A percentile compares a stretch with the other conserved stretches of the same genome.
phyloP scores from a whole-genome alignment of 1,139 yeast species.

The Tardiomyces blankii region DNA sequence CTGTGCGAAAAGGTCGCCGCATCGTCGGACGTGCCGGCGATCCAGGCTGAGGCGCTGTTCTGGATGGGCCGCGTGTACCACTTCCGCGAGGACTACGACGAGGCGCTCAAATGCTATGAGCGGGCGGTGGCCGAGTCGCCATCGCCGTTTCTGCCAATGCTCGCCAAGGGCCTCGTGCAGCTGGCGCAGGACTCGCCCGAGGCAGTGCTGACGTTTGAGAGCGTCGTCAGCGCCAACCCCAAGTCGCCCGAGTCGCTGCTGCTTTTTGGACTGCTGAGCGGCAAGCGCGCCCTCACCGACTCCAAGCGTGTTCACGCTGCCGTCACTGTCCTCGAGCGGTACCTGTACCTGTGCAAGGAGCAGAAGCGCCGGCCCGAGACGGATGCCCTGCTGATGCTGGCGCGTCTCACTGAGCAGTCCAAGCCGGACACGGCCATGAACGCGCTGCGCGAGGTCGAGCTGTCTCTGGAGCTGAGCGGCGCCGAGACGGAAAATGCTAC shows the following conservation, averaged over 20 bases:
- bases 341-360: slow-evolving; percentile 49
- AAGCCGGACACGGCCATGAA: slow-evolving; percentile 7
- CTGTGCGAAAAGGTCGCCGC: slow-evolving; percentile 43
- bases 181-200: slow-evolving; percentile 68
- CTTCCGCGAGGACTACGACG: slow-evolving; percentile 44
- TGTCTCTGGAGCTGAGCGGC: slow-evolving; percentile 53
- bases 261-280: slow-evolving; percentile 53
- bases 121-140: slow-evolving; percentile 19
- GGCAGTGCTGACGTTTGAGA: slow-evolving; percentile 77
- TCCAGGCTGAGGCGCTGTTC: slow-evolving; percentile 67
- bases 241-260: slow-evolving; percentile 68
- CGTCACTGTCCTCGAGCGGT: slow-evolving; percentile 57
- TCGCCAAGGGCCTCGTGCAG: slow-evolving; percentile 85
- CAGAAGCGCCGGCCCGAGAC: slow-evolving; percentile 53
- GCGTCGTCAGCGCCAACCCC: slow-evolving; percentile 53
- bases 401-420: slow-evolving; percentile 53
- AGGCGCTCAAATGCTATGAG: slow-evolving; percentile 63
- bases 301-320: slow-evolving; percentile 29
- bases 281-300: slow-evolving; percentile 13
- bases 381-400: slow-evolving; percentile 57
- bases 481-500: slow-evolving; percentile 34
- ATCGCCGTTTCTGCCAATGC: slow-evolving; percentile 46
- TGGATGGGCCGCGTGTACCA: slow-evolving; percentile 82
- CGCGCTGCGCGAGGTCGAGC: slow-evolving; percentile 39
- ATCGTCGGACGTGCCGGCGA: slow-evolving; percentile 28